A percentile compares a stretch with the other conserved stretches of the same genome.
phyloP scores from a whole-genome alignment of 768 basidiomycete species.

The Tubosaeta sp. region DNA sequence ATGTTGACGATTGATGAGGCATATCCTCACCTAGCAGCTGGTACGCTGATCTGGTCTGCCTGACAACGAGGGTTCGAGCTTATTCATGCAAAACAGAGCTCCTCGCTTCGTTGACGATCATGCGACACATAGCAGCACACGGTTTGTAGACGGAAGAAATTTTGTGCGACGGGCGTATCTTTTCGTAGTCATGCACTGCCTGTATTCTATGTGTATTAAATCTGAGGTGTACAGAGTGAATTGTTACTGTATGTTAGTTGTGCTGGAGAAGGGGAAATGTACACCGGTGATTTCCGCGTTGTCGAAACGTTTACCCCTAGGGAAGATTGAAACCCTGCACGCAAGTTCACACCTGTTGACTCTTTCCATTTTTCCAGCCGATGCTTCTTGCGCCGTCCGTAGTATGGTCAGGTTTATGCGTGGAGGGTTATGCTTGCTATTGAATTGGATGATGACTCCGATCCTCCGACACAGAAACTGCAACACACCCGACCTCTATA shows the following conservation, averaged over 20 bases:
- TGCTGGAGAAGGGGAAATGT: background rate
- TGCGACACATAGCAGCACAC: slow-evolving; percentile 56
- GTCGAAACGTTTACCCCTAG: background rate
- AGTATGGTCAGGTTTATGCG: background rate
- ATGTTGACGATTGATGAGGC: slow-evolving; percentile 61
- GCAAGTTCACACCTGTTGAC: background rate
- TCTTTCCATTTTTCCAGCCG: background rate
- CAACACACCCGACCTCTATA: background rate
- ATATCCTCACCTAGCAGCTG: slow-evolving; percentile 51
- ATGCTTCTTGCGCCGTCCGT: background rate
- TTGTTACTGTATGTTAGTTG: background rate
- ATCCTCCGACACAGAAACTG: too few relatives aligned
- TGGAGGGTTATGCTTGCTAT: slow-evolving; percentile 5
- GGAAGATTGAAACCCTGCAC: background rate
- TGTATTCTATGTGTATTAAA: slow-evolving; percentile 6
- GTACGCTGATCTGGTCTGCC: slow-evolving; percentile 32
- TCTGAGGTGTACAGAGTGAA: background rate
- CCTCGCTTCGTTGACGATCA: slow-evolving; percentile 56
- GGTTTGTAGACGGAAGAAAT: slow-evolving; percentile 30
- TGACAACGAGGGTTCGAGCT: slow-evolving; percentile 5
- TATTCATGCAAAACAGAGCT: slow-evolving; percentile 41
- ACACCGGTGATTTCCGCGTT: background rate
- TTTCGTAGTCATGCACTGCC: slow-evolving; percentile 6
- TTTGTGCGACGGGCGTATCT: background rate
- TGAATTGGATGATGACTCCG: background rate